A percentile compares a stretch with the other conserved stretches of the same genome.
Conservation (phyloP, 2,329 filamentous ascomycete genomes). For the Zymoseptoria ardabiliae region DNA sequence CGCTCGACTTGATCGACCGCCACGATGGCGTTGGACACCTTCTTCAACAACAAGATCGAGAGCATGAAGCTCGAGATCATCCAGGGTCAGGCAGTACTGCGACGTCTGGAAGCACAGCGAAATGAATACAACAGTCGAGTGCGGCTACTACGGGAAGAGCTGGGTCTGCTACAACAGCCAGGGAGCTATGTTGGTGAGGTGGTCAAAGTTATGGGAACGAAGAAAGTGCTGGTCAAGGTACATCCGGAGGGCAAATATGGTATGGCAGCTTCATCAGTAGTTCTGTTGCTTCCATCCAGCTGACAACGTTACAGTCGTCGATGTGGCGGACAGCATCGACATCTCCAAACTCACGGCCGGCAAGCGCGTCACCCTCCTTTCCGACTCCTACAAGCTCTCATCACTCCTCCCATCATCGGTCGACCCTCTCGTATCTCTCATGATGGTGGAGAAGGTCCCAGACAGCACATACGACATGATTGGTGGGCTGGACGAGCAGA, state of each 20-base stretch:
- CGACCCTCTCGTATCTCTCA: conserved; percentile 94
- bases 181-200: conserved; percentile 98
- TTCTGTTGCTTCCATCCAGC: neutral
- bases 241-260: conserved; percentile 99
- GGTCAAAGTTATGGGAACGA: conserved; percentile 99
- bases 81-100: conserved; percentile 90
- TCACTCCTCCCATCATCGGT: conserved; percentile 98
- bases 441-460: conserved; percentile 99
- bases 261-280: conserved; percentile 40
- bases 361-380: conserved; percentile 93
- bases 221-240: conserved; percentile 98
- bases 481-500: conserved; percentile 94
- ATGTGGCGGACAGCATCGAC: conserved; percentile 90
- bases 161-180: conserved; percentile 90
- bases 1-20: conserved; percentile 13
- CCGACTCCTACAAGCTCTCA: conserved; percentile 96
- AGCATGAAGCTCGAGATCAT: conserved; percentile 99
- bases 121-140: conserved; percentile 99
- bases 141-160: conserved; percentile 85
- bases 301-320: conserved; percentile 61
- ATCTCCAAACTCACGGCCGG: conserved; percentile 91
- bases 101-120: conserved; percentile 90
- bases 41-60: conserved; percentile 99
- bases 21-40: conserved; percentile 97
- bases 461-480: conserved; percentile 99